Base-by-base conservation (phyloP, 2,329 filamentous ascomycete species). In the Chaetomiaceae sp. region DNA sequence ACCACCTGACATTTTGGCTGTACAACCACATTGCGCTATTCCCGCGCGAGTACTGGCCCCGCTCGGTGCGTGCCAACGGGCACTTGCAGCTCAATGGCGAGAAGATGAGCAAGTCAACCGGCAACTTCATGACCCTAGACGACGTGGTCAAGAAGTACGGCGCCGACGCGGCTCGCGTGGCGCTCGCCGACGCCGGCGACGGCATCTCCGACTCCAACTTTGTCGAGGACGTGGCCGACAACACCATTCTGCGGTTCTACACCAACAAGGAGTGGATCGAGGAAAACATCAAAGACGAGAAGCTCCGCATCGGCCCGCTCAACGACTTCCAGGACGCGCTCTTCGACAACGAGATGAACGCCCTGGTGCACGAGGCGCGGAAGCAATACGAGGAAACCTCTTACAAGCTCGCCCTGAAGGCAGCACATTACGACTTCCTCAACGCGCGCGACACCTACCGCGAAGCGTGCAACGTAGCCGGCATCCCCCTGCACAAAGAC, bases 21-120 rank as follows among this genome's bases (percentile, higher is more conserved):
- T 97, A 97, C 71, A 84, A 91, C 57, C 93, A 97, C 66, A 68
- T 93, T 54, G 93, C 93, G 10, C 76, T 98, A 35, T 97, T 96
- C 75, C 79, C 83, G 11, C 78, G 79, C 49, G 80, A 91, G 65
- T 94, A 89, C 73, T 96, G 91, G 89, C 93, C 93, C 10, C 78
- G 78, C 42, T 83, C 83, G 52, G 77, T 97, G 56, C 85, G 93
- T 55, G 83, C 86, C 52, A 98, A 98, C 62, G 93, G 93, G 1
- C 91, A 97, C 69, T 71, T 97, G 60, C 81, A 95, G 66, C 75
- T 98, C 54, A 98, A 98, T 65, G 91, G 91, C 40, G 88, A 95
- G 65, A 98, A 98, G 78, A 98, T 98, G 93, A 86, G 83, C 65
- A 98, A 98, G 74, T 91, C 85, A 44, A 96, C 90, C 0, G 93